phyloP scores from a whole-genome alignment of 2,329 filamentous ascomycete genomes.

The Sphaerostilbella broomeana region DNA sequence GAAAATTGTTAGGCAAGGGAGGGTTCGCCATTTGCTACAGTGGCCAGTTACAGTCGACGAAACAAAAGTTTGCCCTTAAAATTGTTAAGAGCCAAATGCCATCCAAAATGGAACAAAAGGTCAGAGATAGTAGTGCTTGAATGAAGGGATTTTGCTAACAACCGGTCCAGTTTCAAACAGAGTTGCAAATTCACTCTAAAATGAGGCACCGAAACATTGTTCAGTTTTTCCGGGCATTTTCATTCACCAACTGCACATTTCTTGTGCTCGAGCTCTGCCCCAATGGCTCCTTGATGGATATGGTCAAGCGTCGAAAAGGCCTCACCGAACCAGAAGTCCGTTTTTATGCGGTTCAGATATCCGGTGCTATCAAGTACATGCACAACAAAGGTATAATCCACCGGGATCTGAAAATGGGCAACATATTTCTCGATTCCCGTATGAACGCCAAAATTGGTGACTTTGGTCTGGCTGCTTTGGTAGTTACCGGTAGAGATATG shows the following conservation, averaged over 20 bases:
- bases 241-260: slow-evolving; percentile 82
- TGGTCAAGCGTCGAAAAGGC: slow-evolving; percentile 87
- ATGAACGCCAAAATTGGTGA: slow-evolving; percentile 99
- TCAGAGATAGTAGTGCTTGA: slow-evolving; percentile 29
- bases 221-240: slow-evolving; percentile 89
- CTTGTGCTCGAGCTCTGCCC: slow-evolving; percentile 90
- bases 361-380: slow-evolving; percentile 96
- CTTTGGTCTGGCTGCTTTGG: slow-evolving; percentile 86
- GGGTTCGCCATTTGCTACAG: slow-evolving; percentile 79
- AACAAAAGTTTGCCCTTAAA: slow-evolving; percentile 67
- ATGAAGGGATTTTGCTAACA: neutral
- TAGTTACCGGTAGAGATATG: slow-evolving; percentile 88
- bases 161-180: slow-evolving; percentile 56
- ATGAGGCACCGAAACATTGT: slow-evolving; percentile 95
- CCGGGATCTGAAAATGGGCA: slow-evolving; percentile 94
- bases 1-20: slow-evolving; percentile 69
- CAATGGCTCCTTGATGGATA: slow-evolving; percentile 95
- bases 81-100: slow-evolving; percentile 81
- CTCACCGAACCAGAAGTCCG: slow-evolving; percentile 91
- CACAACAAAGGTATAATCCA: slow-evolving; percentile 95
- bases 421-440: slow-evolving; percentile 85
- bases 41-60: slow-evolving; percentile 59
- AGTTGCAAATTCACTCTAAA: slow-evolving; percentile 97
- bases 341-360: slow-evolving; percentile 89
- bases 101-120: slow-evolving; percentile 78